These are phyloP conservation scores for Tetrahymena malaccensis DNA, from an alignment of 73 alveolate genomes.

Conservation along the genomic window DNA sequence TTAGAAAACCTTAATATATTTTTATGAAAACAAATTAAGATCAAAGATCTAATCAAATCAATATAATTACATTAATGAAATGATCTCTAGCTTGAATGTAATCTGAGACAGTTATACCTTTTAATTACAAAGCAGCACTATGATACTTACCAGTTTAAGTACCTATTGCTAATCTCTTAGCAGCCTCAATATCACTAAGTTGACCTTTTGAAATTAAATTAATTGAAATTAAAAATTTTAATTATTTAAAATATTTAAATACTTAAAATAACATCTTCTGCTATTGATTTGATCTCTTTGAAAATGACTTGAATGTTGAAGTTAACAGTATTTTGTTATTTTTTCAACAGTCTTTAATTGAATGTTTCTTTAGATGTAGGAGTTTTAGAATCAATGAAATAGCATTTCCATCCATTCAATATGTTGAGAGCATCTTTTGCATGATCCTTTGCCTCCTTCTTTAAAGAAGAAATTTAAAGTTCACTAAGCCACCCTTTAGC, in stretches of 20 bases:
- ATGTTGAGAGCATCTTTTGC: neutral
- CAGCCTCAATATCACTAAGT: slow-evolving; percentile 26
- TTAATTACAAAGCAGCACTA: neutral
- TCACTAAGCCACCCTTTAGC: neutral
- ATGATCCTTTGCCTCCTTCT: neutral
- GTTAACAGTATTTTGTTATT: neutral
- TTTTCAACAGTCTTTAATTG: neutral
- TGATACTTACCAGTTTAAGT: slow-evolving; percentile 26
- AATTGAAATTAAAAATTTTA: neutral
- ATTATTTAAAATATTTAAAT: neutral
- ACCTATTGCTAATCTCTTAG: slow-evolving; percentile 31
- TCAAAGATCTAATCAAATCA: neutral
- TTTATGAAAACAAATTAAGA: no score
- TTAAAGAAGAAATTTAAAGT: neutral
- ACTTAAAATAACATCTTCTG: neutral
- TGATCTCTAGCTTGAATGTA: neutral
- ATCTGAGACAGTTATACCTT: slow-evolving; percentile 19
- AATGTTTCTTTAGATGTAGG: neutral
- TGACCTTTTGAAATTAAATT: neutral
- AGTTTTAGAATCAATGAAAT: neutral
- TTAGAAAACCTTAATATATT: neutral
- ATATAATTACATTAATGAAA: neutral
- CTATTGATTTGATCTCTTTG: neutral
- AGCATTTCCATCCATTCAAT: neutral
- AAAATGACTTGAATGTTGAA: neutral